Percentiles rank a stretch among this genome's conserved stretches.
Evolutionary conservation across 1,139 yeast genomes (phyloP).

Genomic region (Scheffersomyces cryptocercus): DNA sequence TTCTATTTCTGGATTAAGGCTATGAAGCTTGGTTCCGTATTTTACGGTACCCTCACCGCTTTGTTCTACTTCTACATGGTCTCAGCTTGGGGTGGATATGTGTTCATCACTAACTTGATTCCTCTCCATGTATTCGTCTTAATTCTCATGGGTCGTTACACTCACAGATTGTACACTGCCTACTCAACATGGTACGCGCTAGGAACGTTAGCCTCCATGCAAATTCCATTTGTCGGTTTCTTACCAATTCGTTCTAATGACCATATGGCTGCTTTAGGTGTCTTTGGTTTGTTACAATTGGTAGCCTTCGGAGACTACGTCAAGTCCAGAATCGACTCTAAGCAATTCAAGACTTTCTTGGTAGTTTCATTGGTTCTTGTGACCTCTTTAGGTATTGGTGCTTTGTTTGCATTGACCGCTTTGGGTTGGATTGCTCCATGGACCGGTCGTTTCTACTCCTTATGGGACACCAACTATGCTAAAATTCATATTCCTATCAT

Average conservation of each 20-base stretch:
- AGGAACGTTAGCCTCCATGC: conserved; percentile 98
- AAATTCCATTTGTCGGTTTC: conserved; percentile 97
- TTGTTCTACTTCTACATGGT: conserved; percentile 97
- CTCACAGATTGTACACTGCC: conserved; percentile 79
- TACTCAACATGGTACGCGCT: conserved; percentile 96
- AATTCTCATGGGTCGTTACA: conserved; percentile 92
- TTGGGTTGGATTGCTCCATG: conserved; percentile 97
- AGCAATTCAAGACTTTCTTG: conserved; percentile 75
- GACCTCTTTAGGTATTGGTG: conserved; percentile 63
- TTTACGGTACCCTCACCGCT: conserved; percentile 84
- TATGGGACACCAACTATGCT: conserved; percentile 98
- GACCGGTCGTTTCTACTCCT: conserved; percentile 98
- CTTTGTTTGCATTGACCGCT: conserved; percentile 77
- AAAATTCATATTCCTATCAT: conserved; percentile 97
- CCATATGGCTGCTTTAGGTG: conserved; percentile 98
- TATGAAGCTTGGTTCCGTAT: conserved; percentile 84
- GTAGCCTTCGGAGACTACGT: conserved; percentile 86
- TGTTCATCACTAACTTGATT: conserved; percentile 94
- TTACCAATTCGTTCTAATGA: conserved; percentile 95
- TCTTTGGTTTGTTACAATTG: conserved; percentile 90
- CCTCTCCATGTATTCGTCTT: conserved; percentile 94
- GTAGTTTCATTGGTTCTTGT: conserved; percentile 58
- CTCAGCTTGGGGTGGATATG: conserved; percentile 99
- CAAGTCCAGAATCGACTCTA: conserved; percentile 68
- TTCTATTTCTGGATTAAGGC: conserved; percentile 96